Evolutionary conservation across 2,329 filamentous ascomycete genomes (phyloP).

Genomic region (Penicillium sp.): DNA sequence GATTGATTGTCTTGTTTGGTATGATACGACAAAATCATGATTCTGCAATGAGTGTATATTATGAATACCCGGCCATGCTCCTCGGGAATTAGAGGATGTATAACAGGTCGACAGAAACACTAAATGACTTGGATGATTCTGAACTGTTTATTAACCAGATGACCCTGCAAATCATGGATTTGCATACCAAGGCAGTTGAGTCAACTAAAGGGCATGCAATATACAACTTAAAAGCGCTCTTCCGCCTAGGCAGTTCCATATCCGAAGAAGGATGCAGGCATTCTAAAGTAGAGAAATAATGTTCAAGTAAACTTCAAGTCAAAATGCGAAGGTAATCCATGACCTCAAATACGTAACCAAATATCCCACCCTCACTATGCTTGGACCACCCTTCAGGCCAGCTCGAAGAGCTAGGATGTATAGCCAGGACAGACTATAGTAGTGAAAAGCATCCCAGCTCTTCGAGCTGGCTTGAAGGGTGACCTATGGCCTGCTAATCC

Average conservation of each 20-base stretch:
- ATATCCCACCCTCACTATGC: neutral
- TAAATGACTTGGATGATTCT: neutral
- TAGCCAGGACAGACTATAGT: too few species aligned
- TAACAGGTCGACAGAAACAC: neutral
- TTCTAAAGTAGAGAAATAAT: neutral
- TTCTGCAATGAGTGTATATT: constrained; percentile 21
- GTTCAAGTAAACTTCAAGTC: neutral
- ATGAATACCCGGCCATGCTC: constrained; percentile 9
- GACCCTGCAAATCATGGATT: neutral
- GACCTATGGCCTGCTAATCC: too few species aligned
- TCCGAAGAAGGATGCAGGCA: neutral
- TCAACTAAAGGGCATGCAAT: neutral
- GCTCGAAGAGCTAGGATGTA: too few species aligned
- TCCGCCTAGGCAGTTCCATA: neutral
- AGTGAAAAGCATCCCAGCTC: too few species aligned
- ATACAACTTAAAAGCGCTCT: neutral
- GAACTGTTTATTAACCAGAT: neutral
- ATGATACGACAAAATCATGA: constrained; percentile 14
- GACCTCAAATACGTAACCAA: neutral
- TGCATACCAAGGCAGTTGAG: neutral
- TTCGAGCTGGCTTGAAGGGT: too few species aligned
- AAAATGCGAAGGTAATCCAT: neutral
- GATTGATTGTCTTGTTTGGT: constrained; percentile 40
- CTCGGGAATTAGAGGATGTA: neutral
- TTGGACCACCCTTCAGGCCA: too few species aligned